Evolutionary conservation across 2,329 filamentous ascomycete genomes (phyloP).

Genomic region (Hymenoscyphus fructigenus): DNA sequence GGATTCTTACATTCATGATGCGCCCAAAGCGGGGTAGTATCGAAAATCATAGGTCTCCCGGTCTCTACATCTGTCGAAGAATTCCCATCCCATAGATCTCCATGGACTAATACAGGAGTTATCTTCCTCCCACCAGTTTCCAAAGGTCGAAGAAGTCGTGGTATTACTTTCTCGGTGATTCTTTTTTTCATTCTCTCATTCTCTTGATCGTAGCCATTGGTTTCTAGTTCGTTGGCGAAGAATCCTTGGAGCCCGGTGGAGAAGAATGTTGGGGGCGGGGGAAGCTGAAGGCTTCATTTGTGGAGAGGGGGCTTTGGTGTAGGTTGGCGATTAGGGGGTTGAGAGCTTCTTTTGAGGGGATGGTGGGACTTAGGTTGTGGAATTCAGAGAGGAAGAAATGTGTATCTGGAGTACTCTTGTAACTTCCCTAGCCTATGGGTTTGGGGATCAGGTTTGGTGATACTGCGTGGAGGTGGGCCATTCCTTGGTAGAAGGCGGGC

Average conservation of each 20-base stretch:
- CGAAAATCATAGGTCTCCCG: background rate
- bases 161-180: background rate
- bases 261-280: too few relatives aligned
- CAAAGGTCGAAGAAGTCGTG: background rate
- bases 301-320: too few relatives aligned
- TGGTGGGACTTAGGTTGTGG: too few relatives aligned
- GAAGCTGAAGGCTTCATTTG: too few relatives aligned
- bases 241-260: background rate
- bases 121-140: background rate
- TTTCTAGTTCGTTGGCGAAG: background rate
- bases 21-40: background rate
- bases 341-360: too few relatives aligned
- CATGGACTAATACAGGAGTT: background rate
- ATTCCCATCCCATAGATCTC: background rate
- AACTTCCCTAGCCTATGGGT: background rate
- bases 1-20: background rate
- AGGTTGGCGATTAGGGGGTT: too few relatives aligned
- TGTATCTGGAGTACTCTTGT: background rate
- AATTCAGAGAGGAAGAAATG: background rate
- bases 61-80: background rate
- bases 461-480: background rate
- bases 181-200: background rate
- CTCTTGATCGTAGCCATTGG: background rate
- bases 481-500: background rate
- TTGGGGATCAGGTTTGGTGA: background rate